phyloP scores from a whole-genome alignment of 2,329 filamentous ascomycete species.

The Fusarium sp. region DNA sequence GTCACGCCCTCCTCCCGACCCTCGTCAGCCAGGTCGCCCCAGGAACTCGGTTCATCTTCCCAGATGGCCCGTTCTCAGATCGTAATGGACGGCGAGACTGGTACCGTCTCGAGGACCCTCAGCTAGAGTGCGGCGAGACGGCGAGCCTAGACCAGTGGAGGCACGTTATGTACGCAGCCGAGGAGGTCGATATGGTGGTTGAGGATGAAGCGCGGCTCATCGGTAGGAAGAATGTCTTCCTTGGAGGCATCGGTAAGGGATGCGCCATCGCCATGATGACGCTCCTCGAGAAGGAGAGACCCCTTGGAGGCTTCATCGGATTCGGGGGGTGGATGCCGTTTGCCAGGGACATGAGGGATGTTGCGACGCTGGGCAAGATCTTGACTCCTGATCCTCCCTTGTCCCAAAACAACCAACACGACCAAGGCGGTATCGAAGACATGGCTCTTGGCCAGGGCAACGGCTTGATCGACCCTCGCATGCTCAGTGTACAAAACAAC shows the following conservation, averaged over 20 bases:
- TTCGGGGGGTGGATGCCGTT: constrained; percentile 13
- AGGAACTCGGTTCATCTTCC: constrained; percentile 9
- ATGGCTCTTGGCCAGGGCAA: neutral
- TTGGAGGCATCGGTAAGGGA: constrained; percentile 17
- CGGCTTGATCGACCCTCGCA: neutral
- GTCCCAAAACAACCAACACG: neutral
- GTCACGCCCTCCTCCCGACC: neutral
- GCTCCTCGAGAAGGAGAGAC: neutral
- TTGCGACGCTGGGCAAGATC: neutral
- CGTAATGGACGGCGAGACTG: neutral
- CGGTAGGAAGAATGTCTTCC: constrained; percentile 5
- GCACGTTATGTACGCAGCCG: neutral
- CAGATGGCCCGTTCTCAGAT: neutral
- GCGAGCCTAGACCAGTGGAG: neutral
- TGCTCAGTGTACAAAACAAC: neutral
- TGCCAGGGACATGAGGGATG: neutral
- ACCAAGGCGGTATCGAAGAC: neutral
- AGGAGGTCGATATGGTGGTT: neutral
- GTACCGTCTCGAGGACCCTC: neutral
- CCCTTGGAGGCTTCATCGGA: constrained; percentile 18
- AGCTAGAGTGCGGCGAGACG: neutral
- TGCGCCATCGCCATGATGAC: constrained; percentile 2
- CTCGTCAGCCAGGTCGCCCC: neutral
- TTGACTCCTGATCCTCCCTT: neutral
- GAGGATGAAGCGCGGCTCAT: neutral